These are phyloP conservation scores for Allomyces macrogynus DNA, from an alignment of 192 early-diverging fungal species.

Conservation along the genomic window DNA sequence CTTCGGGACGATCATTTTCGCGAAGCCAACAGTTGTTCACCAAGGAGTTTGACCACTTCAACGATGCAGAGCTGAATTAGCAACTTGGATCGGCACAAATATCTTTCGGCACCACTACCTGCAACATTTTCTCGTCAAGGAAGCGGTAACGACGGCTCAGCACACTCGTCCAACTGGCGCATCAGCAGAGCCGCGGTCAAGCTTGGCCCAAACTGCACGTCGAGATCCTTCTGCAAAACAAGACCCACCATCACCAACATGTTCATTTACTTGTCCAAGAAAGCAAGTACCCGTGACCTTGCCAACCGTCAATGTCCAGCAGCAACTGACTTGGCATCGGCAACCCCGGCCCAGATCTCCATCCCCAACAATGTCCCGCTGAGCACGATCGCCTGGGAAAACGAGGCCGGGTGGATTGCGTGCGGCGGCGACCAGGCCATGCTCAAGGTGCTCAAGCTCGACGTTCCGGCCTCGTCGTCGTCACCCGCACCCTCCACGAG, in stretches of 20 bases:
- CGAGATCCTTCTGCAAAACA: too few species aligned
- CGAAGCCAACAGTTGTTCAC: too few species aligned
- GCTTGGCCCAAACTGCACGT: too few species aligned
- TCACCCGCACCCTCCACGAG: background rate
- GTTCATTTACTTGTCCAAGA: background rate
- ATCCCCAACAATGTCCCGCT: constrained; percentile 35
- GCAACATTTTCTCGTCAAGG: too few species aligned
- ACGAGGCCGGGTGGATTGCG: constrained; percentile 39
- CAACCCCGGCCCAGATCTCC: constrained; percentile 17
- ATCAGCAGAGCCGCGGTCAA: too few species aligned
- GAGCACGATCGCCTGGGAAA: constrained; percentile 33
- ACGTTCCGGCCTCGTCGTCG: constrained; percentile 8
- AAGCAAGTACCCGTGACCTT: background rate
- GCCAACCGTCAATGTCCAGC: background rate
- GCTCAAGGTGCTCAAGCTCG: constrained; percentile 39
- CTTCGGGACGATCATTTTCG: too few species aligned
- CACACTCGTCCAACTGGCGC: too few species aligned
- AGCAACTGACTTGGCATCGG: background rate
- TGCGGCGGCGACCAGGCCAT: constrained; percentile 39
- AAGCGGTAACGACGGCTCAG: too few species aligned
- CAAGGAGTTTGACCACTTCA: too few species aligned
- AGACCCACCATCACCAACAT: background rate
- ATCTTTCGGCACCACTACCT: too few species aligned
- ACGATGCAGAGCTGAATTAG: too few species aligned
- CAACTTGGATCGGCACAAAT: too few species aligned